Evolutionary conservation across 2,329 filamentous ascomycete genomes (phyloP).

Genomic region (Ampelomyces quisqualis): DNA sequence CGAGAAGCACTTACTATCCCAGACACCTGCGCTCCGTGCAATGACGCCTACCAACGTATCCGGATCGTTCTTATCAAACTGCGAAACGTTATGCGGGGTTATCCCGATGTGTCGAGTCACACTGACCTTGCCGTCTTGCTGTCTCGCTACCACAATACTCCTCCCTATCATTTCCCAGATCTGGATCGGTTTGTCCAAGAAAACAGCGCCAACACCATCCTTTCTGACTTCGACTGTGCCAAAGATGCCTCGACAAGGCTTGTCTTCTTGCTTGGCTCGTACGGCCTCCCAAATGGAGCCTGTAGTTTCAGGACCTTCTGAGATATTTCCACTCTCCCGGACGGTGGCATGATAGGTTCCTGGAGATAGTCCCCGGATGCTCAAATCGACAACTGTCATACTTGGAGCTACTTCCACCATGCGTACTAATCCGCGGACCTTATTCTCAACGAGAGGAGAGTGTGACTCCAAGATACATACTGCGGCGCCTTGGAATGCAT

Average conservation of each 20-base stretch:
- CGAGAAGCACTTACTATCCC: constrained; percentile 61
- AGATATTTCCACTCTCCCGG: constrained; percentile 83
- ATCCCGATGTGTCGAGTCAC: not conserved
- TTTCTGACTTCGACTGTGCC: constrained; percentile 74
- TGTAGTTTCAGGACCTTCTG: constrained; percentile 75
- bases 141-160: constrained; percentile 81
- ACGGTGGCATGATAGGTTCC: constrained; percentile 84
- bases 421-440: constrained; percentile 82
- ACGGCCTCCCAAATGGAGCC: constrained; percentile 75
- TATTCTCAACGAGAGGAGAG: constrained; percentile 58
- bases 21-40: constrained; percentile 92
- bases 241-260: constrained; percentile 62
- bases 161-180: constrained; percentile 97
- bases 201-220: constrained; percentile 74
- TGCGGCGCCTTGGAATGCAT: constrained; percentile 61
- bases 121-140: constrained; percentile 54
- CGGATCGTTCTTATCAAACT: constrained; percentile 63
- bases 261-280: constrained; percentile 48
- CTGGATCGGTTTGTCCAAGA: constrained; percentile 78
- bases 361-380: constrained; percentile 75
- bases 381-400: constrained; percentile 83
- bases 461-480: constrained; percentile 96
- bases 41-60: constrained; percentile 91
- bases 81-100: not conserved
- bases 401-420: constrained; percentile 87